Percentiles rank a stretch among this genome's conserved stretches.
These are phyloP conservation scores for Penicillium paradoxum DNA, from an alignment of 495 filamentous ascomycete genomes.

Conservation along the genomic window DNA sequence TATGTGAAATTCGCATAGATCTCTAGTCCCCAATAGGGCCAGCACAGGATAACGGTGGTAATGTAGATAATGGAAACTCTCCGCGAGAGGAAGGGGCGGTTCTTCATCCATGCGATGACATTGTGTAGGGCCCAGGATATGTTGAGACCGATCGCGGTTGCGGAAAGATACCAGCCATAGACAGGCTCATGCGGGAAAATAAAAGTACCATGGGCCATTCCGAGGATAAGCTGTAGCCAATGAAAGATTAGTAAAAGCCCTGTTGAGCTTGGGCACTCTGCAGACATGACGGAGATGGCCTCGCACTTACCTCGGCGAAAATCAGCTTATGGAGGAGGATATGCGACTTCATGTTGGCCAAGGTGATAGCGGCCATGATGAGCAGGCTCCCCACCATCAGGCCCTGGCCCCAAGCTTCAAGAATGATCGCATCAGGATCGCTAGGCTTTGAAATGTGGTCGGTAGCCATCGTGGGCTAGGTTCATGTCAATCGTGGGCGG, in stretches of 20 bases:
- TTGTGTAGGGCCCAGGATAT: constrained; percentile 46
- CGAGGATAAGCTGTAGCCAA: constrained; percentile 26
- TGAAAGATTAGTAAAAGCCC: background rate
- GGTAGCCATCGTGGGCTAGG: constrained; percentile 11
- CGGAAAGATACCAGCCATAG: constrained; percentile 46
- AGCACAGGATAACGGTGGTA: constrained; percentile 33
- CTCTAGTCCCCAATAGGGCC: constrained; percentile 45
- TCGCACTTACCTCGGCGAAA: constrained; percentile 35
- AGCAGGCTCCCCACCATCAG: constrained; percentile 45
- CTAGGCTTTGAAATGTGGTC: constrained; percentile 27
- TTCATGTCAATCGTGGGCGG: background rate
- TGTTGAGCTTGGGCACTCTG: background rate
- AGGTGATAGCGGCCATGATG: constrained; percentile 41
- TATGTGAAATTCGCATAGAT: constrained; percentile 48
- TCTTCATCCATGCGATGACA: constrained; percentile 49
- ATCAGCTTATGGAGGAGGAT: constrained; percentile 45
- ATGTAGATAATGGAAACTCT: constrained; percentile 36
- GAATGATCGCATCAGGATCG: constrained; percentile 33
- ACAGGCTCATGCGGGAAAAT: constrained; percentile 38
- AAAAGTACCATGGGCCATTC: constrained; percentile 41
- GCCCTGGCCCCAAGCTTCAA: constrained; percentile 48
- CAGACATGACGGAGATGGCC: background rate
- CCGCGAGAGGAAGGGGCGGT: constrained; percentile 36
- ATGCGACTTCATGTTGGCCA: constrained; percentile 39
- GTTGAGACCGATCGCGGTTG: constrained; percentile 43